Evolutionary conservation across 164 flowering plant genomes (phyloP).

Genomic region (Macadamia integrifolia): DNA sequence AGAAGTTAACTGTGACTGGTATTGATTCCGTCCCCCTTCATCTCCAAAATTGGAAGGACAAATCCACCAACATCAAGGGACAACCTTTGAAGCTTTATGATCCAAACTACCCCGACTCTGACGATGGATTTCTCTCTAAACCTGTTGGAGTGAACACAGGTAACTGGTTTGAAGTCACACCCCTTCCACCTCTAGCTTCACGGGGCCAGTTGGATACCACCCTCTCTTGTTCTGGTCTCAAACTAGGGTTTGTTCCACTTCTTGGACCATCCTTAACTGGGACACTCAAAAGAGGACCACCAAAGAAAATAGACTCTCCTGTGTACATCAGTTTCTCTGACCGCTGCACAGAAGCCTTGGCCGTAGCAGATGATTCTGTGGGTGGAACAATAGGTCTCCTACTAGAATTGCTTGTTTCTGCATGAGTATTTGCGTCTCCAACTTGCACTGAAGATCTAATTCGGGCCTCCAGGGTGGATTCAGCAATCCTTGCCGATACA

Average conservation of each 20-base stretch:
- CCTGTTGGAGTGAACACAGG: slow-evolving; percentile 74
- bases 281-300: slow-evolving; percentile 72
- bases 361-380: slow-evolving; percentile 16
- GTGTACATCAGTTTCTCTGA: slow-evolving; percentile 65
- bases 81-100: not conserved
- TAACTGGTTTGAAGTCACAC: slow-evolving; percentile 59
- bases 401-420: slow-evolving; percentile 26
- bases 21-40: not conserved
- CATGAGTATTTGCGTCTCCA: slow-evolving; percentile 19
- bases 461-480: slow-evolving; percentile 39
- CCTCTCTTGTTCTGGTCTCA: slow-evolving; percentile 46
- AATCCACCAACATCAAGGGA: not conserved
- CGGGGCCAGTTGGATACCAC: slow-evolving; percentile 12
- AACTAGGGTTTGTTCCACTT: slow-evolving; percentile 29
- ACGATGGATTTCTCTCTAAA: slow-evolving; percentile 24
- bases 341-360: slow-evolving; percentile 14
- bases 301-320: slow-evolving; percentile 87
- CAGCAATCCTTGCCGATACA: slow-evolving; percentile 31
- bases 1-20: not conserved
- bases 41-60: not conserved
- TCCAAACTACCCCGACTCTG: slow-evolving; percentile 24
- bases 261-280: slow-evolving; percentile 37
- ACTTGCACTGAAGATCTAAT: slow-evolving; percentile 32
- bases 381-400: slow-evolving; percentile 28
- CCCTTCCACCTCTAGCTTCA: slow-evolving; percentile 55